Base-by-base conservation (phyloP, 2,329 filamentous ascomycete genomes). In the Stromatinia cepivora region DNA sequence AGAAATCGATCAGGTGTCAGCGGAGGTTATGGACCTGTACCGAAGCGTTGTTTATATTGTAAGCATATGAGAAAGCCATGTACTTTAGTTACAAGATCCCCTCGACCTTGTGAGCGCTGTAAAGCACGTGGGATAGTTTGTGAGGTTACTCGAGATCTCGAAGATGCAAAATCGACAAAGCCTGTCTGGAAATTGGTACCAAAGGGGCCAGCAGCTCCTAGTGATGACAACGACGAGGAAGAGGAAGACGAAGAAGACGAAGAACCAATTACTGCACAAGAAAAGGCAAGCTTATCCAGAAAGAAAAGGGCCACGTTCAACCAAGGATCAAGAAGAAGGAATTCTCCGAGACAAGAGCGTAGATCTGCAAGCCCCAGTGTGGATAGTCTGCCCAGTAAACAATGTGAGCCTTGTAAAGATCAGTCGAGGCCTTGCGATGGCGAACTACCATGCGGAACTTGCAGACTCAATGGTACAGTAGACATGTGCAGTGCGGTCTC, bases 401-500 rank as follows among this genome's bases (percentile, higher is more conserved):
- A 39, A 52, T 63, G 61, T 25, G 4, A 2, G 8, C 65, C 56
- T 22, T 67, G 65, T n/a, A 52, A 28, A 34, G 42, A 61, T 39
- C 65, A 28, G 50, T 31, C 65, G 11, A 28, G 45, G 7, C 54
- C 61, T 13, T 67, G 65, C 10, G 65, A 67, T 31, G 65, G 54
- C 11, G 34, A 50, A 22, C 31, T 15, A 31, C 54, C 54, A 42
- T 67, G 65, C 6, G 45, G 54, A 48, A 50, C 65, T 3, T 67
- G 65, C 15, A 36, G 6, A 6, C 3, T 50, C 1, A 61, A 61
- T 31, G 54, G 56, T 17, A 39, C 15, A 28, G 17, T 28, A 15
- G 45, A 62, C 13, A 50, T 67, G 56, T 67, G 65, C 17, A 39
- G 10, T 22, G 8, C 34, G 1, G 36, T 45, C 6, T 39, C 46